Conservation (phyloP, 306 rosid genomes). For the Hippophae gyantsensis region DNA sequence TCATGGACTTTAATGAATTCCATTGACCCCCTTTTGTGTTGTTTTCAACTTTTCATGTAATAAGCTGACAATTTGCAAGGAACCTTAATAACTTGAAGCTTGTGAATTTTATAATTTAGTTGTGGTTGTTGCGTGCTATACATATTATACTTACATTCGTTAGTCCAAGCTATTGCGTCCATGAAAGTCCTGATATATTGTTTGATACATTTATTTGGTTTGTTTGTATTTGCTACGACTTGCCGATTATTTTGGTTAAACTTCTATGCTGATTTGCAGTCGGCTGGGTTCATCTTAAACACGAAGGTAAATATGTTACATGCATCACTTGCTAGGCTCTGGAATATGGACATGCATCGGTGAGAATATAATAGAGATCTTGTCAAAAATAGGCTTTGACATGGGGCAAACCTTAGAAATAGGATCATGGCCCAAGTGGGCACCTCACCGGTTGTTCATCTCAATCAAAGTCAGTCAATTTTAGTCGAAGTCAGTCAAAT, state of each 20-base stretch:
- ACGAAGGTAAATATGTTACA: no score
- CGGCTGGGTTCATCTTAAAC: no score
- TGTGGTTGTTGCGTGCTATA: background rate
- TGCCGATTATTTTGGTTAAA: background rate
- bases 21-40: background rate
- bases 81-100: constrained; percentile 1
- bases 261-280: no score
- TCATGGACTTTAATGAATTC: background rate
- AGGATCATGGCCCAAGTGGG: no score
- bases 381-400: no score
- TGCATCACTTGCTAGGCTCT: no score
- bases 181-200: background rate
- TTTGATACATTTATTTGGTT: background rate
- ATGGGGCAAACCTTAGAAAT: no score
- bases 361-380: no score
- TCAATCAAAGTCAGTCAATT: no score
- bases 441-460: no score
- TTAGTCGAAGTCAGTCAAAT: no score
- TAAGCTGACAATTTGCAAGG: background rate
- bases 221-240: background rate
- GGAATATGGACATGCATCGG: no score
- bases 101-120: constrained; percentile 3
- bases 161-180: background rate
- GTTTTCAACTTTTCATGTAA: constrained; percentile 1
- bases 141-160: background rate